These are phyloP conservation scores for Asterochloris sp. DNA, from an alignment of 139 green algal species.

Conservation along the genomic window DNA sequence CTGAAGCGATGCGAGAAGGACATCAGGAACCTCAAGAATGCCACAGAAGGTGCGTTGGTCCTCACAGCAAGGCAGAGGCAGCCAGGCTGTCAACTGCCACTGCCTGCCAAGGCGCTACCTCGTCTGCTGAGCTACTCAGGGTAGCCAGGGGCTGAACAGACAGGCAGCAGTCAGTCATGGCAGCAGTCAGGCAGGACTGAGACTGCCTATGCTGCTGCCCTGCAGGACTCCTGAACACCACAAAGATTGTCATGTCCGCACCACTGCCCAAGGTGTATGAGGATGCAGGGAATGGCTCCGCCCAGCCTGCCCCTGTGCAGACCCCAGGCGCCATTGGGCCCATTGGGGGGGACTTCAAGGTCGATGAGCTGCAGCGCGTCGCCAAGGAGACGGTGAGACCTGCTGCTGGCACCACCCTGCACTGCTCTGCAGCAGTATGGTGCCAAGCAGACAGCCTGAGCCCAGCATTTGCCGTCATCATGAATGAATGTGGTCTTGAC, in stretches of 20 bases:
- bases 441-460: no score
- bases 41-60: slow-evolving; percentile 57
- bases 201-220: background rate
- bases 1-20: slow-evolving; percentile 77
- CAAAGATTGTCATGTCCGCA: slow-evolving; percentile 55
- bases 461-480: no score
- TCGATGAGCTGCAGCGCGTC: slow-evolving; percentile 62
- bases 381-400: slow-evolving; percentile 46
- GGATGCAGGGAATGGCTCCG: slow-evolving; percentile 60
- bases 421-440: no score
- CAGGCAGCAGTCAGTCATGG: background rate
- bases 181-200: no score
- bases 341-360: slow-evolving; percentile 68
- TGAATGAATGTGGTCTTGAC: no score
- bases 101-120: background rate
- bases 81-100: background rate
- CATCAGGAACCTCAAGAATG: slow-evolving; percentile 65
- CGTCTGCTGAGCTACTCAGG: background rate
- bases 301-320: slow-evolving; percentile 44
- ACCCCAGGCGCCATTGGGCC: background rate
- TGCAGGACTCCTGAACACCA: slow-evolving; percentile 47
- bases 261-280: slow-evolving; percentile 79
- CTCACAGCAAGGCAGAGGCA: background rate
- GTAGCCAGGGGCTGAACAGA: background rate
- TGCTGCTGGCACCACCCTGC: no score